Base-by-base conservation (phyloP, 306 rosid species). In the Quercus robur region DNA sequence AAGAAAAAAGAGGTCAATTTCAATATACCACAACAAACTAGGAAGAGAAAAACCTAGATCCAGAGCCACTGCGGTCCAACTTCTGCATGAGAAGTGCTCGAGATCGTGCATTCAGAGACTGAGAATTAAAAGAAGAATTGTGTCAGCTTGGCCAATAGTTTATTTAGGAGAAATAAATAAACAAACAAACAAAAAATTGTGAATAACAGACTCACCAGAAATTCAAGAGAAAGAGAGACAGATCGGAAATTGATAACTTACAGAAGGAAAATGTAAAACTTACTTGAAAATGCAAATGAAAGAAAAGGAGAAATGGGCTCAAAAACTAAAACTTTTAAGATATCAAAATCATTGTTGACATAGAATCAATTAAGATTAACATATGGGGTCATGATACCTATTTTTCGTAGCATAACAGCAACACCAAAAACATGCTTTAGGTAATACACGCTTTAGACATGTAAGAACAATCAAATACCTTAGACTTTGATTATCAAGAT, bases 51-150 rank as follows among this genome's bases (percentile, higher is more conserved):
- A 72, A 93, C 97, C 94, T 90, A 67, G 98, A 64, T 71, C 88
- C 85, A 46, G 85, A 76, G 82, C 99, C 96, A 83, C 93, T 89
- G 17, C 98, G 98, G 85, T 95, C 98, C 92, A 95, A 90, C 84
- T 93, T 95, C 88, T 90, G 96, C 99, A 95, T 95, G 71, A 95
- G 93, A 64, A 87, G 79, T 63, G 99, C 98, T 81, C 99, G 88
- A 70, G 99, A 95, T 54, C 87, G 84, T 55, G 99, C 99, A 77
- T 95, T 91, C 74, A 95, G 73, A 28, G 97, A 85, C 98, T 95
- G 99, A 72, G 85, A 87, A 76, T 80, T 77, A 69, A 59, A 19
- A 56, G 51, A 56, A 58, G 33, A 62, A 11, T 59, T 63, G 18
- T 46, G 82, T 82, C 79, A 85, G 69, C 56, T 54, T 63, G 33